Percentiles rank a stretch among this genome's conserved stretches.
Conservation (phyloP, 345 rosid genomes). For the Gossypium bickii region DNA sequence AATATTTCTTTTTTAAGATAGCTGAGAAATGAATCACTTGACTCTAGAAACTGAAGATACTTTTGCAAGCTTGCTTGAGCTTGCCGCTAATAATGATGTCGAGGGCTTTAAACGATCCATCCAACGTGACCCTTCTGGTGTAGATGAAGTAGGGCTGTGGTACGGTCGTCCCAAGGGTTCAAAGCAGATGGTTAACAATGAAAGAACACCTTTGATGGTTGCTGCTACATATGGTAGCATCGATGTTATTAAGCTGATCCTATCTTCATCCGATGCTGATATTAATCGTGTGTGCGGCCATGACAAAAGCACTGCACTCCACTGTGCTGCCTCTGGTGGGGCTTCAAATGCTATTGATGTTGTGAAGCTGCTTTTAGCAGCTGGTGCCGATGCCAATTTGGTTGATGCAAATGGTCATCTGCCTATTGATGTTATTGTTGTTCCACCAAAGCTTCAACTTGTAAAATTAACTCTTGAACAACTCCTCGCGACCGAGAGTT, state of each 20-base stretch:
- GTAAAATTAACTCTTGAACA: slow-evolving; percentile 56
- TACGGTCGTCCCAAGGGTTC: slow-evolving; percentile 85
- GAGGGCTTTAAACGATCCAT: slow-evolving; percentile 55
- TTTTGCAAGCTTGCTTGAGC: slow-evolving; percentile 86
- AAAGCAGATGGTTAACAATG: slow-evolving; percentile 74
- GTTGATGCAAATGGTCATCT: slow-evolving; percentile 56
- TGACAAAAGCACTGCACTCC: slow-evolving; percentile 79
- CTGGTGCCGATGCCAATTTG: slow-evolving; percentile 72
- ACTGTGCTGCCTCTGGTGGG: slow-evolving; percentile 94
- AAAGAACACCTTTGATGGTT: slow-evolving; percentile 88
- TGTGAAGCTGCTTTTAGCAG: slow-evolving; percentile 68
- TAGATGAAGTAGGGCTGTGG: slow-evolving; percentile 81
- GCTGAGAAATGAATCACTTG: slow-evolving; percentile 66
- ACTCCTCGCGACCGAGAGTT: slow-evolving; percentile 59
- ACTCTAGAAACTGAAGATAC: slow-evolving; percentile 74
- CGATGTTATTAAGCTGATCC: slow-evolving; percentile 65
- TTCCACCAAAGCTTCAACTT: slow-evolving; percentile 63
- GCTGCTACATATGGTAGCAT: slow-evolving; percentile 86
- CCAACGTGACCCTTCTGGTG: slow-evolving; percentile 56
- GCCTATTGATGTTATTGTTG: slow-evolving; percentile 79
- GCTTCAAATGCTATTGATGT: slow-evolving; percentile 69
- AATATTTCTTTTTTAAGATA: slow-evolving; percentile 31
- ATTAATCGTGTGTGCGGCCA: slow-evolving; percentile 63
- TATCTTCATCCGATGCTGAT: slow-evolving; percentile 65
- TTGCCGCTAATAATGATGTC: slow-evolving; percentile 81